Evolutionary conservation across 177 flowering plant genomes (phyloP), one percentile per base, ranked within the genome.

Genomic region (Vitis hybrid): DNA sequence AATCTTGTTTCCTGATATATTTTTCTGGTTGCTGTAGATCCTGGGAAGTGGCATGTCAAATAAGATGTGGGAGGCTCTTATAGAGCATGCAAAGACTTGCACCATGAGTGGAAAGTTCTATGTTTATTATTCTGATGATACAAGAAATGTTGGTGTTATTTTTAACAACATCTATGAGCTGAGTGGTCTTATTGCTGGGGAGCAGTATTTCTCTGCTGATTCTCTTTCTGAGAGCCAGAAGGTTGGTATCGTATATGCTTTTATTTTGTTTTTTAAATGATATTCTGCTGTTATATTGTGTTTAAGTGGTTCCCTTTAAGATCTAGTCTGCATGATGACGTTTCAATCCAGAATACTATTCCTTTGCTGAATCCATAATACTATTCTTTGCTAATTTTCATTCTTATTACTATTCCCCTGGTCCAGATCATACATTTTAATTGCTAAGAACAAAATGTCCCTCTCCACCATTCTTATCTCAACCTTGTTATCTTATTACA

Each of bases 11-110:
- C 69, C 33, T 62, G 15, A 64, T 65, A 57, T 65, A 10, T 69
- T 18, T 31, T 5, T 69, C 4, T 65, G 16, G 1, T 64, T 56
- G 16, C 16, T 72, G 61, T 64, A 84, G 86, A 81, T 81, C 55
- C 78, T 84, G 59, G 86, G 86, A 55, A 77, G 80, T 74, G 85
- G 85, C 12, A 84, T 84, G 86, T 81, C 85, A 69, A 81, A 84
- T 60, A 84, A 76, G 65, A 81, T 81, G 83, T 84, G 86, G 86
- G 86, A 81, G 0, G 85, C 83, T 66, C 84, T 81, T 10, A 26
- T 81, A 66, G 85, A 84, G 60, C 86, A 84, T 74, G 84, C 86
- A 55, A 84, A 78, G 77, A 84, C 86, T 69, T 84, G 86, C 67
- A 83, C 67, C 64, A 74, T 83, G 26, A 79, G 83, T 59, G 85